Base-by-base conservation (phyloP, 2,329 filamentous ascomycete genomes). In the Cladophialophora carrionii region DNA sequence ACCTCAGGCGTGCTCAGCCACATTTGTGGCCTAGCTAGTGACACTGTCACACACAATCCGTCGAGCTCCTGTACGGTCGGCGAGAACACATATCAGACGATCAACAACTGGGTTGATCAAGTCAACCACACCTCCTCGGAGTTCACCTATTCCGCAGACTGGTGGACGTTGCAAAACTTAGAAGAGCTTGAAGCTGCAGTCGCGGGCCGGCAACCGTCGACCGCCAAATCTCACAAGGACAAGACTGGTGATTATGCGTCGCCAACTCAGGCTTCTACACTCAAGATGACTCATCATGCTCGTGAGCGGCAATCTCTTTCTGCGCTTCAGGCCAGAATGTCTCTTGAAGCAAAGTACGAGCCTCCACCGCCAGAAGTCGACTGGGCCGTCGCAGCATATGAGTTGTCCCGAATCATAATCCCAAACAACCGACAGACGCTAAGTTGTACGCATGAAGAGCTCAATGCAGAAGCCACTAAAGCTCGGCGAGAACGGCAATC, bases 1-100 rank as follows among this genome's bases (percentile, higher is more conserved):
- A 89, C 86, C 59, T 96, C 92, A 37, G 95, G 95, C 52, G 88
- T 97, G 2, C 80, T 97, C 64, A 96, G 93, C 75, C 95, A 99
- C 77, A 76, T 99, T 20, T 91, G 90, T 71, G 95, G 94, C 5
- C 83, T 99, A 46, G 52, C 62, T 12, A 63, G 57, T 17, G 60
- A 68, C n/a, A 65, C 59, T 20, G 41, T 37, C 14, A 24, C 12
- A 5, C 3, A n/a, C 7, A 56, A 49, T 24, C 5, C 32, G 26
- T 58, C 62, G 29, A 34, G 31, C 8, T 32, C 58, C 17, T 22
- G 54, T 12, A 53, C 20, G 1, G 4, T 53, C 29, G 43, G 63
- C 12, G 52, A 10, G 34, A 57, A 57, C 34, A 62, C 31, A 22
- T 62, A 63, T 54, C 62, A 60, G 20, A 68, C 64, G 10, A 64